Conservation (phyloP, 371 early-diverging fungal species). For the Mucor racemosus region DNA sequence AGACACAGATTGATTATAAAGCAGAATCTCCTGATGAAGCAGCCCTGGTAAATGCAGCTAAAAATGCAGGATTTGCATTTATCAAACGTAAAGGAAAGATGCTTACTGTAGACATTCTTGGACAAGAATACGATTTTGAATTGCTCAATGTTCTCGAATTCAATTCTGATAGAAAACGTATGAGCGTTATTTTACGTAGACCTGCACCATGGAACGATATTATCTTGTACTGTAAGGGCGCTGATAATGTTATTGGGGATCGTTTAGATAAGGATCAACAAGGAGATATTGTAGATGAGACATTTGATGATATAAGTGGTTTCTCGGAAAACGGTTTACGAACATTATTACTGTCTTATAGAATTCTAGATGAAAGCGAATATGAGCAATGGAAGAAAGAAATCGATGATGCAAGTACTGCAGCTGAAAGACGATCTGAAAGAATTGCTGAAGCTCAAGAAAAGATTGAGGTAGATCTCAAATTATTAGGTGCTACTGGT, state of each 20-base stretch:
- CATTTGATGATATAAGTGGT: constrained; percentile 68
- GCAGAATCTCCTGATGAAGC: constrained; percentile 89
- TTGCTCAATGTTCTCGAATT: constrained; percentile 88
- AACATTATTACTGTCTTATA: constrained; percentile 87
- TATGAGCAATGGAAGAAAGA: constrained; percentile 73
- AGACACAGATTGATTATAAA: constrained; percentile 45
- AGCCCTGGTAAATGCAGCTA: constrained; percentile 87
- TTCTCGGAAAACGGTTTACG: constrained; percentile 89
- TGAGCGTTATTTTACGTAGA: constrained; percentile 87
- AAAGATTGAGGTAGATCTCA: constrained; percentile 79
- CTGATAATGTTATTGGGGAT: constrained; percentile 92
- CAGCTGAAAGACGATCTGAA: constrained; percentile 76
- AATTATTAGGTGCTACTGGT: constrained; percentile 92
- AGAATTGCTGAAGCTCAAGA: constrained; percentile 75
- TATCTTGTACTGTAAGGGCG: constrained; percentile 93
- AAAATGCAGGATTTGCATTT: constrained; percentile 87
- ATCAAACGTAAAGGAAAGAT: constrained; percentile 40
- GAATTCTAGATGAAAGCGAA: constrained; percentile 62
- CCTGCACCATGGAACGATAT: constrained; percentile 83
- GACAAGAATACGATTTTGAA: constrained; percentile 66
- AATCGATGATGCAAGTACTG: constrained; percentile 73
- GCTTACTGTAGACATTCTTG: constrained; percentile 70
- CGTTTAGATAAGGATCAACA: constrained; percentile 58
- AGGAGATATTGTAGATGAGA: constrained; percentile 48
- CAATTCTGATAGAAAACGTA: constrained; percentile 92